Percentiles rank a stretch among this genome's conserved stretches.
phyloP scores from a whole-genome alignment of 2,329 filamentous ascomycete genomes.

The Diaporthe sp. region DNA sequence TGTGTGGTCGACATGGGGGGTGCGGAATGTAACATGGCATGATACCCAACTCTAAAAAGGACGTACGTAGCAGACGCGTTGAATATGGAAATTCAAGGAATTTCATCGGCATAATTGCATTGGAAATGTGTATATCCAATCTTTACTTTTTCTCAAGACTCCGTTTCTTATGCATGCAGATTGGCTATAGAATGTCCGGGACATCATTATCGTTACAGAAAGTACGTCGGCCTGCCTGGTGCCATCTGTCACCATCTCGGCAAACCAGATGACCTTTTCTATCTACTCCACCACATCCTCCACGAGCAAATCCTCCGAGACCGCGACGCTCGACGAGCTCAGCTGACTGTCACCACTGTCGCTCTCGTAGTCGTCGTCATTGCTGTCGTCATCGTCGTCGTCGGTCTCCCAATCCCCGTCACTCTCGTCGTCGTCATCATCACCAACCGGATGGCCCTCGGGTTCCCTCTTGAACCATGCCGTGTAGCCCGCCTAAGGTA shows the following conservation, averaged over 20 bases:
- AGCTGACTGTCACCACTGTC: background rate
- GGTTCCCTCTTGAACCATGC: background rate
- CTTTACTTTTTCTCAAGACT: background rate
- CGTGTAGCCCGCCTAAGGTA: conserved; percentile 60
- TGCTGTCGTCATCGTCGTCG: background rate
- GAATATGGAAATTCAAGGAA: background rate
- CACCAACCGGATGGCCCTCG: background rate
- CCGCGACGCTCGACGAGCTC: background rate
- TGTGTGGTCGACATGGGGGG: background rate
- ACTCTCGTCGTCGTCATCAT: background rate
- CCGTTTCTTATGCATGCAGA: conserved; percentile 10
- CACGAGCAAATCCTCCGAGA: background rate
- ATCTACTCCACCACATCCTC: background rate
- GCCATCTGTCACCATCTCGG: background rate
- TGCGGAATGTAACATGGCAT: background rate
- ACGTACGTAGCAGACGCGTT: background rate
- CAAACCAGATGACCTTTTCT: background rate
- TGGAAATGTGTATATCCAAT: background rate
- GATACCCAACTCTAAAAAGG: conserved; percentile 21
- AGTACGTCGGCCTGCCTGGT: background rate
- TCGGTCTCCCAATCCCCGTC: conserved; percentile 1
- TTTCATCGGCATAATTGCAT: background rate
- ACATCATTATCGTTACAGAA: background rate
- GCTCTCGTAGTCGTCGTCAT: background rate
- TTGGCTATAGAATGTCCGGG: background rate